These are phyloP conservation scores for Canna indica DNA, from an alignment of 176 grass and related monocot genomes.

Conservation along the genomic window DNA sequence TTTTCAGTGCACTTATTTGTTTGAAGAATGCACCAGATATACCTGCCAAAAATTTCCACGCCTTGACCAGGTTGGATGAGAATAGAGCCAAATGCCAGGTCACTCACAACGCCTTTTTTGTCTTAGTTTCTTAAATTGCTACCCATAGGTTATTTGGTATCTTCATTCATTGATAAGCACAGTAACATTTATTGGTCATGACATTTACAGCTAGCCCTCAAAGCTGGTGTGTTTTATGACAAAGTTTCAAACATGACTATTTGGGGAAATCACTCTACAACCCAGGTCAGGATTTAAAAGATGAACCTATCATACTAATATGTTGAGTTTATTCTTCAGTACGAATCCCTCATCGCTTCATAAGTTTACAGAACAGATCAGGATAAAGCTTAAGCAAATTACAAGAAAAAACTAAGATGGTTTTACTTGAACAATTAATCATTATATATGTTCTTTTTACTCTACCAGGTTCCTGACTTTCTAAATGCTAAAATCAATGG, in stretches of 20 bases:
- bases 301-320: background rate
- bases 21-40: conserved; percentile 85
- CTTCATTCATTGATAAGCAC: background rate
- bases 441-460: conserved; percentile 14
- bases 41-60: conserved; percentile 83
- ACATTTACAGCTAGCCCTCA: conserved; percentile 66
- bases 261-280: conserved; percentile 98
- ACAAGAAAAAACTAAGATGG: background rate
- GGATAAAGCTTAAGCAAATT: background rate
- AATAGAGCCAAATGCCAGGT: conserved; percentile 99
- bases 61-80: conserved; percentile 86
- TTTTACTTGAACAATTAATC: background rate
- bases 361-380: background rate
- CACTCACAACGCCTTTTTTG: conserved; percentile 1
- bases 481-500: conserved; percentile 90
- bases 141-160: background rate
- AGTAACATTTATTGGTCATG: background rate
- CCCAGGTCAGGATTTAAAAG: conserved; percentile 51
- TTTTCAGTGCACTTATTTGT: conserved; percentile 79
- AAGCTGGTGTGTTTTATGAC: conserved; percentile 97
- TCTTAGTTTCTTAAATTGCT: conserved; percentile 15
- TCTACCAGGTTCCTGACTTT: conserved; percentile 88
- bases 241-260: conserved; percentile 97
- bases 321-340: background rate
- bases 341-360: background rate